Evolutionary conservation across 2,329 filamentous ascomycete genomes (phyloP), one percentile per base, ranked within the genome.

Genomic region (Alternaria infectoria): DNA sequence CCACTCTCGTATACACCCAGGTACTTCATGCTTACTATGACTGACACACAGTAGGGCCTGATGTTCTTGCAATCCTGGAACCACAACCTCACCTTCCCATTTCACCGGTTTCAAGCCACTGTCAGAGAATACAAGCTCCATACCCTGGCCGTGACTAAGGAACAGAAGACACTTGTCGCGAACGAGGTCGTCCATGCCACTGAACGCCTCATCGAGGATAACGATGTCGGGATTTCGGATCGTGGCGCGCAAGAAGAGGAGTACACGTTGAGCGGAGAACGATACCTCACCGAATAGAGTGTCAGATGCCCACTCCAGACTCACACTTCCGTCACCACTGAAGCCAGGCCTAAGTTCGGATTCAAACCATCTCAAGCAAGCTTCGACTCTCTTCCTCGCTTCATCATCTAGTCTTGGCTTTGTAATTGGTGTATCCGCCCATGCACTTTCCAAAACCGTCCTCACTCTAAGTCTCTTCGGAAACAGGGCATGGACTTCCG

Each of bases 1-100:
- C 91, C 92, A 98, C 76, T 96, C 89, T 50, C 93, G 83, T 23
- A 97, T 87, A 69, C 90, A 90, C 54, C 90, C 89, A 0, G 96
- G 96, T 10, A 98, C 91, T 79, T 99, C 96, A 72, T 97, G 93
- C 66, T 89, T 90, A 64, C 95, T 86, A 81, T 99, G 96, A 65
- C 93, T 96, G 63, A 98, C 95, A 67, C 94, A 93, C n/a, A 98
- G 86, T 57, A 99, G 81, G 1, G 93, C 93, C 80, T 98, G 95
- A 21, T 88, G 79, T 1, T 88, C 83, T 2, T 85, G 85, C 59
- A 97, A 80, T 0, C 93, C 93, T 1, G 74, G 75, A 5, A 95
- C 81, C 21, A 80, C 83, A 1, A 88, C 83, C 2, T 77, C 74
- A 0, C 83, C 86, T 11, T 85, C 80, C 62, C 85, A 88, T 12